Percentiles rank a stretch among this genome's conserved stretches.
Conservation (phyloP, 2,329 filamentous ascomycete species). For the Hypoxylon sp. region DNA sequence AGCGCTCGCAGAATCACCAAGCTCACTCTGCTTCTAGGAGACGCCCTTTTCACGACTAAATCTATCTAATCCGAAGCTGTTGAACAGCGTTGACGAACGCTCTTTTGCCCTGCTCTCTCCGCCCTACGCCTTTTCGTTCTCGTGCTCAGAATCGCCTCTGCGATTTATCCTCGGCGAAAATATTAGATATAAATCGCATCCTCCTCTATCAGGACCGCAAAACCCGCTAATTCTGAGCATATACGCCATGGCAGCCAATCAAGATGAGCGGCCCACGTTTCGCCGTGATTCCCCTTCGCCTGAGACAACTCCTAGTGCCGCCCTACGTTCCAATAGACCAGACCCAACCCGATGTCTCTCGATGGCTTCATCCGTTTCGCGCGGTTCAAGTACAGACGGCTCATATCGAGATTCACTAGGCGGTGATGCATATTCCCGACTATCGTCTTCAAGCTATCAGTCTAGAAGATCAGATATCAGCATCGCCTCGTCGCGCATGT, state of each 20-base stretch:
- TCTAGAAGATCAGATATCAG: constrained; percentile 61
- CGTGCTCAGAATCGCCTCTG: constrained; percentile 7
- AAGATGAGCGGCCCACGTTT: constrained; percentile 54
- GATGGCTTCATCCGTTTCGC: constrained; percentile 69
- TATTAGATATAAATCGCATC: constrained; percentile 11
- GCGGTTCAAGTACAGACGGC: constrained; percentile 64
- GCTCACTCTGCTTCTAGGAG: constrained; percentile 14
- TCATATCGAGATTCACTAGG: constrained; percentile 67
- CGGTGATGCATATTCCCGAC: constrained; percentile 69
- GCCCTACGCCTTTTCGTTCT: constrained; percentile 21
- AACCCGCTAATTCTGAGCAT: not conserved
- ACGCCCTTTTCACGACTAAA: constrained; percentile 28
- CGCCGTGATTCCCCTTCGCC: constrained; percentile 74
- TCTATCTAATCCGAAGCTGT: constrained; percentile 42
- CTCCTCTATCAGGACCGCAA: not conserved
- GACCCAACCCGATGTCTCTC: constrained; percentile 73
- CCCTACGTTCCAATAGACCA: constrained; percentile 69
- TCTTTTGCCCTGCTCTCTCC: constrained; percentile 30
- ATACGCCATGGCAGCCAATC: constrained; percentile 54
- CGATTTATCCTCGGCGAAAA: constrained; percentile 14
- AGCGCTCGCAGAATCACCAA: constrained; percentile 13
- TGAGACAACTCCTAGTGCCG: constrained; percentile 71
- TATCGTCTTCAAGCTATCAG: constrained; percentile 71
- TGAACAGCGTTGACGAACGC: constrained; percentile 40
- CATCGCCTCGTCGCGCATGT: constrained; percentile 58